Evolutionary conservation across 1,284 basidiomycete genomes (phyloP).

Genomic region (Cutaneotrichosporon spelunceum): DNA sequence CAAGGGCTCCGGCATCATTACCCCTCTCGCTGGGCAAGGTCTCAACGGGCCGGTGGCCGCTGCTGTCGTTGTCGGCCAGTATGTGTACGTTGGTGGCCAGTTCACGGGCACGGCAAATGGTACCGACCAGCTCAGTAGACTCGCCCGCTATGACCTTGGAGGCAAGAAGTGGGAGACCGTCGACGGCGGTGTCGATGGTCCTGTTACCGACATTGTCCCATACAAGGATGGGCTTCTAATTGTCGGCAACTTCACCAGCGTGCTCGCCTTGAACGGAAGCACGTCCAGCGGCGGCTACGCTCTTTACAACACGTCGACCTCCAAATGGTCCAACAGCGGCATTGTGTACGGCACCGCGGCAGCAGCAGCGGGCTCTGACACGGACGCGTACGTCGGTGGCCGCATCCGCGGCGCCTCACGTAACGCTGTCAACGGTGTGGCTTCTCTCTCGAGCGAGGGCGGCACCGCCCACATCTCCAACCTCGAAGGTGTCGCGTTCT

Average conservation of each 20-base stretch:
- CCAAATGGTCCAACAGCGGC: conserved; percentile 67
- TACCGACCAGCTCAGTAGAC: conserved; percentile 59
- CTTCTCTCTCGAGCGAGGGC: conserved; percentile 48
- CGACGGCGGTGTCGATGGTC: conserved; percentile 71
- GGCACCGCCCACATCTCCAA: conserved; percentile 34
- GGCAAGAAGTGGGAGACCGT: conserved; percentile 68
- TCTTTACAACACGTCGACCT: conserved; percentile 65
- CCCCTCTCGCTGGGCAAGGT: conserved; percentile 60
- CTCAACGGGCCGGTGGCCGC: conserved; percentile 73
- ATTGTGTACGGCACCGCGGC: conserved; percentile 71
- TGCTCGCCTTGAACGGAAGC: conserved; percentile 53
- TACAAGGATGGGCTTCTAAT: conserved; percentile 59
- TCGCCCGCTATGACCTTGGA: conserved; percentile 73
- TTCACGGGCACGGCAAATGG: conserved; percentile 69
- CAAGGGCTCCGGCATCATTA: conserved; percentile 53
- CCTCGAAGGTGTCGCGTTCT: conserved; percentile 36
- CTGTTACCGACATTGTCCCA: conserved; percentile 63
- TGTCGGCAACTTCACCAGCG: conserved; percentile 69
- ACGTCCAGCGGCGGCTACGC: conserved; percentile 66
- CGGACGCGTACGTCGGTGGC: conserved; percentile 51
- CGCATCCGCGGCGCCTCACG: conserved; percentile 49
- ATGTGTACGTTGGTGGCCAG: conserved; percentile 77
- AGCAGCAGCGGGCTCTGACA: conserved; percentile 55
- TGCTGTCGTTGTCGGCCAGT: conserved; percentile 59
- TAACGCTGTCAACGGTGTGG: conserved; percentile 51